phyloP scores from a whole-genome alignment of 306 rosid genomes.

The Dryas octopetala region DNA sequence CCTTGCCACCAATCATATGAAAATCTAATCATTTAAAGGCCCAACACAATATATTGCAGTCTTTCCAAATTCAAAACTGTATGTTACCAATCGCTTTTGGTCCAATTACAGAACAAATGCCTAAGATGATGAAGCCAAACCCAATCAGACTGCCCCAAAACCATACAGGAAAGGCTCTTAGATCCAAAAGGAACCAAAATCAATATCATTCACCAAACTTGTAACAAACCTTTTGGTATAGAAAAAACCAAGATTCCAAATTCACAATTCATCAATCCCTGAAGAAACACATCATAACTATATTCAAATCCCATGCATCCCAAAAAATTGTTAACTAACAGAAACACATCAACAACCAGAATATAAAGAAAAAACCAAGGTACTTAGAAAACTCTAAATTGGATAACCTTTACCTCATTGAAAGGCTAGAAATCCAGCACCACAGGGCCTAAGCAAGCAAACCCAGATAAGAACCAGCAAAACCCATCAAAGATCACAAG shows the following conservation, averaged over 20 bases:
- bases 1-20: constrained; percentile 17
- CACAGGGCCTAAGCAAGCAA: constrained; percentile 6
- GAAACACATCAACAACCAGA: constrained; percentile 4
- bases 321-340: neutral
- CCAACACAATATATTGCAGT: constrained; percentile 4
- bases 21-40: neutral
- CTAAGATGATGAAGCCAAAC: neutral
- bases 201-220: constrained; percentile 15
- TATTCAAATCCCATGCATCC: constrained; percentile 25
- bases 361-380: neutral
- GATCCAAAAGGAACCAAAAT: constrained; percentile 25
- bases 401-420: constrained; percentile 32
- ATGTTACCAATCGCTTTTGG: constrained; percentile 3
- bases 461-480: constrained; percentile 20
- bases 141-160: constrained; percentile 21
- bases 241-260: constrained; percentile 16
- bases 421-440: constrained; percentile 14
- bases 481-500: neutral
- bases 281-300: constrained; percentile 17
- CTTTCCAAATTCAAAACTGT: constrained; percentile 26
- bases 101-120: constrained; percentile 3
- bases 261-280: constrained; percentile 21
- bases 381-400: neutral
- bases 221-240: constrained; percentile 10
- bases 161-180: constrained; percentile 17